phyloP scores from a whole-genome alignment of 1,139 yeast genomes.

The Zygosaccharomyces sapae region DNA sequence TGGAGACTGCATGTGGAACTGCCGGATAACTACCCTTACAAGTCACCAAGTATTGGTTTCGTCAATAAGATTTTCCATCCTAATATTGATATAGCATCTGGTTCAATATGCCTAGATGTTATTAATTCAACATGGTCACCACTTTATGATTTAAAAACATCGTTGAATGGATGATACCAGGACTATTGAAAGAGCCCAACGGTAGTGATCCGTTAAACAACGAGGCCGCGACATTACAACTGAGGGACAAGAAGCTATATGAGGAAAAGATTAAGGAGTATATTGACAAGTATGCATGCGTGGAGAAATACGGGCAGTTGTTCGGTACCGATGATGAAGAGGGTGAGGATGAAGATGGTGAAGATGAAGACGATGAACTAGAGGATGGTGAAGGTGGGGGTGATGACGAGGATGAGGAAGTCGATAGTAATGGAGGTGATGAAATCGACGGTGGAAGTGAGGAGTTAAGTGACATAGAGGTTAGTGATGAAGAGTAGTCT shows the following conservation, averaged over 20 bases:
- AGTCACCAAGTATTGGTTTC: slow-evolving; percentile 94
- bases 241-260: slow-evolving; percentile 66
- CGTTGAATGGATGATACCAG: slow-evolving; percentile 91
- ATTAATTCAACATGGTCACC: slow-evolving; percentile 99
- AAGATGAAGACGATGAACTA: slow-evolving; percentile 31
- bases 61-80: slow-evolving; percentile 91
- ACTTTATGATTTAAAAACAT: slow-evolving; percentile 90
- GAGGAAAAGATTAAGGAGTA: slow-evolving; percentile 69
- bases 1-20: slow-evolving; percentile 93
- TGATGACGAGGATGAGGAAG: too few species aligned
- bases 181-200: slow-evolving; percentile 84
- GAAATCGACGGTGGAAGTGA: slow-evolving; percentile 15
- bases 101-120: slow-evolving; percentile 93
- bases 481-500: slow-evolving; percentile 10
- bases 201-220: slow-evolving; percentile 92
- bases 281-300: slow-evolving; percentile 70
- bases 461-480: slow-evolving; percentile 16
- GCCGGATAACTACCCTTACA: slow-evolving; percentile 94
- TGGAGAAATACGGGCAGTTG: slow-evolving; percentile 42
- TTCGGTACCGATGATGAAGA: slow-evolving; percentile 47
- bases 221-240: slow-evolving; percentile 80
- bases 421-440: slow-evolving; percentile 21
- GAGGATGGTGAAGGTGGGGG: slow-evolving; percentile 19
- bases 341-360: slow-evolving; percentile 45
- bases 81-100: slow-evolving; percentile 83